Conservation (phyloP, 78 protist species). For the Dictyostelium brefeldianum region DNA sequence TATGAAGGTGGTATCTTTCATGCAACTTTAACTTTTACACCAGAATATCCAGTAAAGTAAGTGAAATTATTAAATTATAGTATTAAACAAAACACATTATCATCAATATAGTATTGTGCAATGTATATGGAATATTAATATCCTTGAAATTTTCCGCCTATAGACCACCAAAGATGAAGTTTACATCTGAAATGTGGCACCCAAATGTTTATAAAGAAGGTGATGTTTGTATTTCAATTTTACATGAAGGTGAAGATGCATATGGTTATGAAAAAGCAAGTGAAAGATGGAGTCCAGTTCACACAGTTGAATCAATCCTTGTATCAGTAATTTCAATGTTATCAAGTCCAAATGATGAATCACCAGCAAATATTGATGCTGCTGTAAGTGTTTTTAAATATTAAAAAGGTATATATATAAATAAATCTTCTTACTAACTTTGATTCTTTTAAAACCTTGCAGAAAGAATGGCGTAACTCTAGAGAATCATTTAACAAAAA, state of each 20-base stretch:
- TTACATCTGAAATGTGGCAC: constrained; percentile 92
- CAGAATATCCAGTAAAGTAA: constrained; percentile 88
- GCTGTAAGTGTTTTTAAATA: constrained; percentile 56
- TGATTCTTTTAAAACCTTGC: not conserved
- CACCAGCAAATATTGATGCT: constrained; percentile 98
- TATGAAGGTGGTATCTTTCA: constrained; percentile 95
- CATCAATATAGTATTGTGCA: too few relatives aligned
- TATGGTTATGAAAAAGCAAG: constrained; percentile 94
- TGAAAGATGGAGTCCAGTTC: constrained; percentile 93
- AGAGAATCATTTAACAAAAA: constrained; percentile 72
- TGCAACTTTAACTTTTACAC: constrained; percentile 88
- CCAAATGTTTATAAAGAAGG: constrained; percentile 95
- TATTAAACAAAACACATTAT: too few relatives aligned
- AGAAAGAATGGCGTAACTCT: constrained; percentile 71
- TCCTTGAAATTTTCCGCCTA: too few relatives aligned
- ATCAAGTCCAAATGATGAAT: constrained; percentile 94
- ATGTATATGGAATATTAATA: too few relatives aligned
- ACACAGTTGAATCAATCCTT: constrained; percentile 87
- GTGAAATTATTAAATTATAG: not conserved
- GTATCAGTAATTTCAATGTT: constrained; percentile 95
- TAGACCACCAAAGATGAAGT: constrained; percentile 95
- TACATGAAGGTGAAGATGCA: constrained; percentile 96
- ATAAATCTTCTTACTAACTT: not conserved
- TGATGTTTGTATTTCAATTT: constrained; percentile 97
- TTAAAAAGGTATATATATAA: not conserved